A percentile compares a stretch with the other conserved stretches of the same genome.
Conservation (phyloP, 768 basidiomycete species). For the Exidia glandulosa region DNA sequence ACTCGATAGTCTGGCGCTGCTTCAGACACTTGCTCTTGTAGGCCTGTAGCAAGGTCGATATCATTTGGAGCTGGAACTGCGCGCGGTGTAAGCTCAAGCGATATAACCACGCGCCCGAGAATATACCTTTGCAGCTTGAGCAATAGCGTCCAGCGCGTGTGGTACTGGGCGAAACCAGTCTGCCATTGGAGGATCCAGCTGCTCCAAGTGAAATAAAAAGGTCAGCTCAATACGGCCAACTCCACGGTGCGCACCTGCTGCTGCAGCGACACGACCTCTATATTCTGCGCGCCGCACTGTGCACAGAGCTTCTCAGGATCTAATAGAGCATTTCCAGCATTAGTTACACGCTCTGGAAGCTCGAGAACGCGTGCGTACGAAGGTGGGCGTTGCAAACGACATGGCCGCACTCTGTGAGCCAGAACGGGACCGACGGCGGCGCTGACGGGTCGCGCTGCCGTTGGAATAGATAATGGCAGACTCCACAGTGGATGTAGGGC, state of each 20-base stretch:
- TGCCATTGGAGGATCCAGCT: constrained; percentile 77
- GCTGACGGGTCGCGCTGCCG: constrained; percentile 18
- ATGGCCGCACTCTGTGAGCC: constrained; percentile 84
- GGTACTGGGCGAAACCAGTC: constrained; percentile 68
- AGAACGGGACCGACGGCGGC: constrained; percentile 58
- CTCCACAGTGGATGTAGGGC: constrained; percentile 65
- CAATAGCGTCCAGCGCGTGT: constrained; percentile 47
- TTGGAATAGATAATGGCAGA: constrained; percentile 56
- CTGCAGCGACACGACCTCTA: constrained; percentile 64
- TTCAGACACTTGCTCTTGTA: constrained; percentile 50
- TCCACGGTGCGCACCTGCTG: too few relatives aligned
- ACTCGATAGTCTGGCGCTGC: constrained; percentile 40
- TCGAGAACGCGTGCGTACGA: too few relatives aligned
- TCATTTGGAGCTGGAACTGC: constrained; percentile 71
- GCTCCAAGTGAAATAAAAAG: too few relatives aligned
- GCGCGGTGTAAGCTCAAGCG: neutral
- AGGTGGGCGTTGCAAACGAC: constrained; percentile 78
- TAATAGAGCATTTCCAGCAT: constrained; percentile 15
- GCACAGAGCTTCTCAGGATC: constrained; percentile 64
- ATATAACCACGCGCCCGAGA: neutral
- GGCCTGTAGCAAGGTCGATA: constrained; percentile 55
- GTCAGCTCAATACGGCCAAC: too few relatives aligned
- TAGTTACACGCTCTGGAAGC: too few relatives aligned
- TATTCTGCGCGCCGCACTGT: constrained; percentile 50
- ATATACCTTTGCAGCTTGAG: constrained; percentile 54